phyloP scores from a whole-genome alignment of 768 basidiomycete genomes.

The Cystofilobasidium capitatum region DNA sequence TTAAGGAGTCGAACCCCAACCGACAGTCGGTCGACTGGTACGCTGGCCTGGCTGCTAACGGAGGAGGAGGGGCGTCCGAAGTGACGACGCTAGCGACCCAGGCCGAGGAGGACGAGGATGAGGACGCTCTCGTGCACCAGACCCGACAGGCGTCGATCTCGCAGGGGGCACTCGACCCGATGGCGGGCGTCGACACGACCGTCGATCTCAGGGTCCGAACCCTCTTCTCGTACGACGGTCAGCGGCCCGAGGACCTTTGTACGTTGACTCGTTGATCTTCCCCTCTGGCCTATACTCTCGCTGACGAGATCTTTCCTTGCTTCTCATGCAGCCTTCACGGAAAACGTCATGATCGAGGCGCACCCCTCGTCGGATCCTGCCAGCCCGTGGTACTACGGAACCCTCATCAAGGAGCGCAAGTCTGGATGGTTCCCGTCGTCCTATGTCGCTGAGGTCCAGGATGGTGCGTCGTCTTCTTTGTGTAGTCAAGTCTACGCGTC shows the following conservation, averaged over 20 bases:
- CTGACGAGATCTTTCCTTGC: slow-evolving; percentile 7
- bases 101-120: slow-evolving; percentile 51
- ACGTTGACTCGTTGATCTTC: slow-evolving; percentile 33
- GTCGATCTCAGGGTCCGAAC: slow-evolving; percentile 55
- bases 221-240: slow-evolving; percentile 73
- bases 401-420: slow-evolving; percentile 52
- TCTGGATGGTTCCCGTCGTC: slow-evolving; percentile 83
- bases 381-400: slow-evolving; percentile 92
- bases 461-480: slow-evolving; percentile 48
- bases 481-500: background rate
- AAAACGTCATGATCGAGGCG: slow-evolving; percentile 66
- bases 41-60: slow-evolving; percentile 69
- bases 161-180: slow-evolving; percentile 41
- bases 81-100: slow-evolving; percentile 25
- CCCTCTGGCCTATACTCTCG: background rate
- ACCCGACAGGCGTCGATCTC: slow-evolving; percentile 23
- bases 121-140: slow-evolving; percentile 14
- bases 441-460: slow-evolving; percentile 64
- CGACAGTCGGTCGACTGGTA: slow-evolving; percentile 88
- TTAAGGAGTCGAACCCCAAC: slow-evolving; percentile 42
- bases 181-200: slow-evolving; percentile 61
- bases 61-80: slow-evolving; percentile 27
- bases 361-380: slow-evolving; percentile 71
- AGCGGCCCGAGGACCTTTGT: slow-evolving; percentile 82
- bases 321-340: slow-evolving; percentile 54